These are phyloP conservation scores for Candida sp. DNA, from an alignment of 1,139 yeast species.

Conservation along the genomic window DNA sequence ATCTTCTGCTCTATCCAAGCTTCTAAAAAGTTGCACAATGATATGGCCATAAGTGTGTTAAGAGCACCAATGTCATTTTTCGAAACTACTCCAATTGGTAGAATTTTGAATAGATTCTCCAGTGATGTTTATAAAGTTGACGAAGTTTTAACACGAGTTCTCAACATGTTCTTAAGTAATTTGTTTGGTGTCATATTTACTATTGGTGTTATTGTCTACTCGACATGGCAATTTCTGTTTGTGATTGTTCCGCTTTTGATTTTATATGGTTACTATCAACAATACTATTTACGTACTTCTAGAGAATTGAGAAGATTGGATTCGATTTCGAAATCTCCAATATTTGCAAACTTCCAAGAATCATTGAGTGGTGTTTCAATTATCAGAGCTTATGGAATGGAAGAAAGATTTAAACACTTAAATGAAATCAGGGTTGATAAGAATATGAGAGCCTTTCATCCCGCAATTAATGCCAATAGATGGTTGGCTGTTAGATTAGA, in stretches of 20 bases:
- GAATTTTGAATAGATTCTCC: conserved; percentile 90
- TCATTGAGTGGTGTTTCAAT: conserved; percentile 87
- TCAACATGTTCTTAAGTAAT: conserved; percentile 77
- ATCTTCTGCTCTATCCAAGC: conserved; percentile 83
- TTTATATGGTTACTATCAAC: conserved; percentile 81
- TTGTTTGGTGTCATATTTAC: conserved; percentile 73
- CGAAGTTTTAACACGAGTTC: conserved; percentile 80
- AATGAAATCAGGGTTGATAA: conserved; percentile 78
- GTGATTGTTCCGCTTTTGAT: conserved; percentile 68
- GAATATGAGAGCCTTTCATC: conserved; percentile 90
- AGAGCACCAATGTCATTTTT: conserved; percentile 97
- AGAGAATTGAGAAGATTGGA: conserved; percentile 95
- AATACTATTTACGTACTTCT: conserved; percentile 84
- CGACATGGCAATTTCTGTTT: conserved; percentile 85
- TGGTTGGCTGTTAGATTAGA: conserved; percentile 97
- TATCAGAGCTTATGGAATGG: conserved; percentile 84
- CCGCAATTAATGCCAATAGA: conserved; percentile 90
- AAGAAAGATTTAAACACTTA: conserved; percentile 64
- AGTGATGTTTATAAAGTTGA: conserved; percentile 93
- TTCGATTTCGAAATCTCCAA: conserved; percentile 89
- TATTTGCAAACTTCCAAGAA: conserved; percentile 96
- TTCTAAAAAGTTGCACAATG: conserved; percentile 71
- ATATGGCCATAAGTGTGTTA: conserved; percentile 76
- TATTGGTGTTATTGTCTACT: conserved; percentile 72
- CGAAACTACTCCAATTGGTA: conserved; percentile 96